Percentiles rank a stretch among this genome's conserved stretches.
Conservation (phyloP, 2,329 filamentous ascomycete genomes). For the Furcasterigmium sp. region DNA sequence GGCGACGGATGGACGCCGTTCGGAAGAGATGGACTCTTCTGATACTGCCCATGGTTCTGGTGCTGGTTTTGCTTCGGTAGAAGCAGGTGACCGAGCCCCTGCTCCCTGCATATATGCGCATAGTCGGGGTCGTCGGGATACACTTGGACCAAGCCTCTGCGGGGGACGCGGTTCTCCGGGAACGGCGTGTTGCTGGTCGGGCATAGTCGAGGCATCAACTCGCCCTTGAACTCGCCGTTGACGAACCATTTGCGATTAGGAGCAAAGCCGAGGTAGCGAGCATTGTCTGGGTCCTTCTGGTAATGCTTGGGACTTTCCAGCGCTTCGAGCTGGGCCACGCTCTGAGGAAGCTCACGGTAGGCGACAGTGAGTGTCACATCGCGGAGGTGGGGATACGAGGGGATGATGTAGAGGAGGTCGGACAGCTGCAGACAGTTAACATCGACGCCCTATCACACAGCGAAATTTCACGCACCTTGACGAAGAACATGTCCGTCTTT, state of each 20-base stretch:
- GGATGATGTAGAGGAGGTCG: slow-evolving; percentile 55
- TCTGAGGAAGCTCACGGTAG: slow-evolving; percentile 54
- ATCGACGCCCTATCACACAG: neutral
- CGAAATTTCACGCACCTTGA: slow-evolving; percentile 44
- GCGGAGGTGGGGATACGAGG: slow-evolving; percentile 53
- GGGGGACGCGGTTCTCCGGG: slow-evolving; percentile 48
- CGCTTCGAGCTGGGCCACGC: slow-evolving; percentile 36
- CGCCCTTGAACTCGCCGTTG: slow-evolving; percentile 48
- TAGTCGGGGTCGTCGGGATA: slow-evolving; percentile 54
- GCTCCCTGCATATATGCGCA: slow-evolving; percentile 46
- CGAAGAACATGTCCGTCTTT: slow-evolving; percentile 59
- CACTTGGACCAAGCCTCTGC: slow-evolving; percentile 48
- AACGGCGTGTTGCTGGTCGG: slow-evolving; percentile 49
- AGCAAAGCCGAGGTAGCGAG: slow-evolving; percentile 46
- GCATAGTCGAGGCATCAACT: slow-evolving; percentile 41
- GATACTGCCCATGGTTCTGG: too few species aligned
- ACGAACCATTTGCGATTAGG: slow-evolving; percentile 54
- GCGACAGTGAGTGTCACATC: slow-evolving; percentile 50
- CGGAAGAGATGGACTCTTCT: slow-evolving; percentile 29
- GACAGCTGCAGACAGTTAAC: slow-evolving; percentile 40
- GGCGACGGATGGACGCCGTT: slow-evolving; percentile 46
- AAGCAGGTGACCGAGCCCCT: slow-evolving; percentile 51
- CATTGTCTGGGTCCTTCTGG: slow-evolving; percentile 52
- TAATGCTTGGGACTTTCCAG: slow-evolving; percentile 46
- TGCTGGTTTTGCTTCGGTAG: slow-evolving; percentile 23